Evolutionary conservation across 2,329 filamentous ascomycete genomes (phyloP).

Genomic region (Fusarium duplospermum): DNA sequence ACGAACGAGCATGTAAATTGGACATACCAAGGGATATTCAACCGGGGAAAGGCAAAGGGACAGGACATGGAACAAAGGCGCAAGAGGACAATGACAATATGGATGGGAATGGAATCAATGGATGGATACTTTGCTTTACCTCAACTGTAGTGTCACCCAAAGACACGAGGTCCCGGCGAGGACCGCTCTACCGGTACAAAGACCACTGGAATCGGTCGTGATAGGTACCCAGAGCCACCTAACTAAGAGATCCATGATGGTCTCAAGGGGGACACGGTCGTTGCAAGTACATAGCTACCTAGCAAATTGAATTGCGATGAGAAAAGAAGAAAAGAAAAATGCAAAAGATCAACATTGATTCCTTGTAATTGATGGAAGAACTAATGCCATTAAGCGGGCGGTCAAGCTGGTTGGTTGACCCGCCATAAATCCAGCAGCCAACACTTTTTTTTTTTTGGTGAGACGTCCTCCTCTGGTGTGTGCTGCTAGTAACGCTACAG

Average conservation of each 20-base stretch:
- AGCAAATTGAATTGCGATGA: conserved; percentile 11
- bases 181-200: conserved; percentile 31
- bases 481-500: conserved; percentile 2
- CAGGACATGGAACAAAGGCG: conserved; percentile 17
- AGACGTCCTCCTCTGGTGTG: not conserved
- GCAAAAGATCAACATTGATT: not conserved
- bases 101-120: conserved; percentile 3
- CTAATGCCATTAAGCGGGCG: not conserved
- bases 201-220: conserved; percentile 29
- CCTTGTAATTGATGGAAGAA: not conserved
- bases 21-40: conserved; percentile 17
- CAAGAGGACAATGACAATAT: conserved; percentile 25
- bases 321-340: not conserved
- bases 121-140: conserved; percentile 2
- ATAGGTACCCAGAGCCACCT: conserved; percentile 16
- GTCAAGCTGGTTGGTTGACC: not conserved
- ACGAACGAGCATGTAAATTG: conserved; percentile 29
- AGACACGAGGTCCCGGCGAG: conserved; percentile 28
- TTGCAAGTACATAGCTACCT: conserved; percentile 2
- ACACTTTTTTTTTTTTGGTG: not conserved
- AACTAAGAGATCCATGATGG: conserved; percentile 2
- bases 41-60: not conserved
- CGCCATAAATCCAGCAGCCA: not conserved
- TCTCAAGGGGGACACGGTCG: conserved; percentile 19
- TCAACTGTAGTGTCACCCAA: conserved; percentile 27